phyloP scores from a whole-genome alignment of 2,329 filamentous ascomycete species.

The Aspergillus pseudonomiae region DNA sequence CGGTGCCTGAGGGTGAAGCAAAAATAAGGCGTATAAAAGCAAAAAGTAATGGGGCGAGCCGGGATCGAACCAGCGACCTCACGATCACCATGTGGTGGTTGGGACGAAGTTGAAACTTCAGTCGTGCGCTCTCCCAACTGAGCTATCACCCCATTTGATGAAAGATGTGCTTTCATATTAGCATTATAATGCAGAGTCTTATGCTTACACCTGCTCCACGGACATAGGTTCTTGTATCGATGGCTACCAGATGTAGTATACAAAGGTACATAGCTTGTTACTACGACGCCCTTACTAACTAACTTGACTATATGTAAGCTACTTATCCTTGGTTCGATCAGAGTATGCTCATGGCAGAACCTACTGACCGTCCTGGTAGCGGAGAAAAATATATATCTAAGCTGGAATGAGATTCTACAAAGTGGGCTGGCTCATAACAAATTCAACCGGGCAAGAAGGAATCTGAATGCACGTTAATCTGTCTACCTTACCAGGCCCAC shows the following conservation, averaged over 20 bases:
- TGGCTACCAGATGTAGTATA: neutral
- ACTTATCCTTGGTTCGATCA: neutral
- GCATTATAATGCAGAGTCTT: neutral
- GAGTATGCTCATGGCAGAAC: neutral
- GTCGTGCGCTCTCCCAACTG: constrained; percentile 3
- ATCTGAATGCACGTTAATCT: no score
- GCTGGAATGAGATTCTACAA: no score
- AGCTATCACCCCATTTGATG: neutral
- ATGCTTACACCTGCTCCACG: no score
- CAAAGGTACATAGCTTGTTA: neutral
- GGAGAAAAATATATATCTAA: neutral
- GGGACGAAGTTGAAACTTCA: neutral
- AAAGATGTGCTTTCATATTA: accelerated
- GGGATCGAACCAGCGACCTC: constrained; percentile 1
- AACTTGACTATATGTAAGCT: neutral
- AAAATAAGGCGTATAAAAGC: no score
- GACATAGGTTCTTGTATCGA: neutral
- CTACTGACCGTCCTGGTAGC: neutral
- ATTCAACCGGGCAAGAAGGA: no score
- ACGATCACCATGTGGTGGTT: no score
- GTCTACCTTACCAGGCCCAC: no score
- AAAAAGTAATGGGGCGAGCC: neutral
- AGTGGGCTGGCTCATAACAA: no score
- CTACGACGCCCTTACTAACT: neutral
- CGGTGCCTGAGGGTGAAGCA: no score